These are phyloP conservation scores for Mollisiaceae sp. DNA, from an alignment of 2,329 filamentous ascomycete genomes.

Conservation along the genomic window DNA sequence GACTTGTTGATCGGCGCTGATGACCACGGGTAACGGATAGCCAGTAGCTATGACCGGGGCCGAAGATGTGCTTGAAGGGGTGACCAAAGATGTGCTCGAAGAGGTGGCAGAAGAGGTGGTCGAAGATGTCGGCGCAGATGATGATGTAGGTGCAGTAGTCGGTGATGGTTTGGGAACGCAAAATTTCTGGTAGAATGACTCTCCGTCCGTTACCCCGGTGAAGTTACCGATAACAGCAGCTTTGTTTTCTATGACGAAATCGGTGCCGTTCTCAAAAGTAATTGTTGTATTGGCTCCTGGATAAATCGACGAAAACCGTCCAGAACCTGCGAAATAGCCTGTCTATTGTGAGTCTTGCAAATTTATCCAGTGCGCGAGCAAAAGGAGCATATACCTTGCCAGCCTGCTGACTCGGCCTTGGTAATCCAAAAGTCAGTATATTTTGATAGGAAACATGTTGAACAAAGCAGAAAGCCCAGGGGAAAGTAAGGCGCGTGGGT, in stretches of 20 bases:
- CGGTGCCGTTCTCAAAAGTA: slow-evolving; percentile 46
- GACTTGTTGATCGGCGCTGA: slow-evolving; percentile 6
- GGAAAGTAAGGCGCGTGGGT: too few species aligned
- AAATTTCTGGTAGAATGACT: slow-evolving; percentile 10
- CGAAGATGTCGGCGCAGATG: neutral
- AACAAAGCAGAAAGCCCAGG: too few species aligned
- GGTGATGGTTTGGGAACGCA: neutral
- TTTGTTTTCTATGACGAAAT: slow-evolving; percentile 38
- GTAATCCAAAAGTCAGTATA: slow-evolving; percentile 36
- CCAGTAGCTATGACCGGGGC: neutral
- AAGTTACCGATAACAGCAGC: slow-evolving; percentile 43
- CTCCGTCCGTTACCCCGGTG: slow-evolving; percentile 29
- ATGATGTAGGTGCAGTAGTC: neutral
- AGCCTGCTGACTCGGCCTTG: slow-evolving; percentile 29
- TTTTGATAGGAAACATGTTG: neutral
- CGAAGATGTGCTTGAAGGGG: neutral
- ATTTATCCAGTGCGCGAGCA: neutral
- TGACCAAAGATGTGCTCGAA: too few species aligned
- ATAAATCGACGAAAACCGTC: slow-evolving; percentile 39
- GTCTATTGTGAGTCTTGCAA: neutral
- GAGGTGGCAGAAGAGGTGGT: slow-evolving; percentile 11
- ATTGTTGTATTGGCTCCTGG: slow-evolving; percentile 44
- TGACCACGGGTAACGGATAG: slow-evolving; percentile 3
- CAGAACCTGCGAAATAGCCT: slow-evolving; percentile 10
- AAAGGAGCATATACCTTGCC: slow-evolving; percentile 14